These are phyloP conservation scores for Daldinia grandis DNA, from an alignment of 495 filamentous ascomycete species.

Conservation along the genomic window DNA sequence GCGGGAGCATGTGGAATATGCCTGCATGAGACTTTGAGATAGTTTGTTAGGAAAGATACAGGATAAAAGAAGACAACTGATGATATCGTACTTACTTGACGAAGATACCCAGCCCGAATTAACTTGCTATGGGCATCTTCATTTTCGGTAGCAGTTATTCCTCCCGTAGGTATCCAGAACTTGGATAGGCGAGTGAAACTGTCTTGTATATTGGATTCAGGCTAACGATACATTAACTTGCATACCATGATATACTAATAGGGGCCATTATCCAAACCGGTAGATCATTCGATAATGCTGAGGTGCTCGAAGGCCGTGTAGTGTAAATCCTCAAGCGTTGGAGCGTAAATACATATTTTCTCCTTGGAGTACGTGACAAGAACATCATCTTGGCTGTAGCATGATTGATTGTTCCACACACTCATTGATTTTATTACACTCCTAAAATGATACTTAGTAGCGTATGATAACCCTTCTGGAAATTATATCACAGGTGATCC, in stretches of 20 bases:
- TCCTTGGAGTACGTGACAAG: slow-evolving; percentile 23
- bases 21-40: slow-evolving; percentile 73
- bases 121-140: slow-evolving; percentile 78
- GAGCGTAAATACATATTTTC: slow-evolving; percentile 17
- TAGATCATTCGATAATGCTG: slow-evolving; percentile 1
- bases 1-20: slow-evolving; percentile 89
- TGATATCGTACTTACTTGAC: slow-evolving; percentile 62
- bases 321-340: slow-evolving; percentile 7
- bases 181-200: slow-evolving; percentile 66
- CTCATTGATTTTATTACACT: not conserved
- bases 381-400: slow-evolving; percentile 35
- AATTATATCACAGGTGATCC: not conserved
- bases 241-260: not conserved
- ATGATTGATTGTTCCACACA: slow-evolving; percentile 5
- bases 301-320: slow-evolving; percentile 10
- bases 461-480: not conserved
- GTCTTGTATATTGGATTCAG: slow-evolving; percentile 8
- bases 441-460: not conserved
- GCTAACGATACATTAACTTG: slow-evolving; percentile 19
- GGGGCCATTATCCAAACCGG: slow-evolving; percentile 23
- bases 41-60: slow-evolving; percentile 10
- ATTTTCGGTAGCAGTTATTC: slow-evolving; percentile 65
- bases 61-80: not conserved
- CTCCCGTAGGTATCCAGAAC: slow-evolving; percentile 80
- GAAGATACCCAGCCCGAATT: slow-evolving; percentile 79